Evolutionary conservation across 139 green algal species (phyloP), one percentile per base, ranked within the genome.

Genomic region (Volvox reticuliferus): DNA sequence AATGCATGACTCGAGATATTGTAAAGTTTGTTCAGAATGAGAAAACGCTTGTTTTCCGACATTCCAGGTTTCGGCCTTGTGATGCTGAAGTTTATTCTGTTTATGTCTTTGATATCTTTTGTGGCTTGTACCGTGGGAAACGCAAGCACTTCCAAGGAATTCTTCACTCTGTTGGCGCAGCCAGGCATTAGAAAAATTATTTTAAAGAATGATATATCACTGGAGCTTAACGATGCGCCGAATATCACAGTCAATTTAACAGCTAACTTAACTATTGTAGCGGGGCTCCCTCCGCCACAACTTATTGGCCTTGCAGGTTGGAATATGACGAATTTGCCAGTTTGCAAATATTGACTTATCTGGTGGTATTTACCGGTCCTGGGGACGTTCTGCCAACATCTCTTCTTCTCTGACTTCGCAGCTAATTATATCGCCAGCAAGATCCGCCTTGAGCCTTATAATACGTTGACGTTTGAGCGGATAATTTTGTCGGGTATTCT

Each of bases 401-500:
- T 36, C 44, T 68, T 1, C 44, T 17, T 44, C 50, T 37, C 50
- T 28, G 50, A 24, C 36, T 13, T 71, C 37, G 24, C 50, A 86
- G 79, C 28, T 6, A 86, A 86, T 26, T 86, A 86, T 44, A 86
- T 86, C 16, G 79, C 79, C 1, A 86, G 55, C 50, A 86, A 86
- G 50, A 28, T 86, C 1, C 79, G 79, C 0, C 50, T 86, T 26
- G 12, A 44, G 0, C 50, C 22, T 13, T 18, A 44, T 12, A 24
- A 71, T 28, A 86, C 79, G 2, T 12, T 86, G 24, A 73, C 79
- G 13, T 86, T 86, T 44, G 55, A 73, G 14, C 33, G 50, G 6
- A 86, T 86, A n/a, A 86, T 86, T n/a, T 61, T 86, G 50, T 86
- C 79, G 26, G 79, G 79, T 18, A 86, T 44, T 17, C 24, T 86